These are phyloP conservation scores for Leavenworthia alabamica DNA, from an alignment of 345 rosid genomes.

Conservation along the genomic window DNA sequence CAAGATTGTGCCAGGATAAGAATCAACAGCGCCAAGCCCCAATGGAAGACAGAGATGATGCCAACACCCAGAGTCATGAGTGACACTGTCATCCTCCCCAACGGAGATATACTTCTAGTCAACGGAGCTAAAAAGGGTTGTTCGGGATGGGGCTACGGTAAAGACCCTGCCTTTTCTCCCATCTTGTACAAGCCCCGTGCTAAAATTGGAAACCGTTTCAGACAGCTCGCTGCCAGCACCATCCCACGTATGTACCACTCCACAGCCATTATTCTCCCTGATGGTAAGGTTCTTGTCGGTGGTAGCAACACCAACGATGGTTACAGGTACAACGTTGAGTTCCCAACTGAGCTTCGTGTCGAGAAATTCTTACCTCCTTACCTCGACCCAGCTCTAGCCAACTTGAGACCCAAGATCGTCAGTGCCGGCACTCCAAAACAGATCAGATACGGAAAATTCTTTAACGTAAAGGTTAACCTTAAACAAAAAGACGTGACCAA, in stretches of 20 bases:
- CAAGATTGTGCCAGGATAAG: constrained; percentile 56
- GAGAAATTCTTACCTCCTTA: constrained; percentile 78
- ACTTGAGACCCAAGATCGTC: constrained; percentile 33
- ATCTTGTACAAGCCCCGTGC: constrained; percentile 37
- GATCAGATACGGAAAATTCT: constrained; percentile 24
- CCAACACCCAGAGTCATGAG: constrained; percentile 69
- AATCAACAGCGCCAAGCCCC: constrained; percentile 39
- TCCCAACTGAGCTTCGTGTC: constrained; percentile 59
- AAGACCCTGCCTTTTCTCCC: constrained; percentile 59
- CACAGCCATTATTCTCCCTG: constrained; percentile 41
- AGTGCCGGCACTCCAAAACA: not conserved
- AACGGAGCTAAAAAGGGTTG: constrained; percentile 70
- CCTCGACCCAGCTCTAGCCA: constrained; percentile 36
- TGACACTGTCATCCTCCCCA: constrained; percentile 63
- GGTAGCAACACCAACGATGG: constrained; percentile 75
- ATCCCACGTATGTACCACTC: constrained; percentile 80
- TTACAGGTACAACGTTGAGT: constrained; percentile 43
- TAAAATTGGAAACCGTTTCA: constrained; percentile 28
- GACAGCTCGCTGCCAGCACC: constrained; percentile 27
- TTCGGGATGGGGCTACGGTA: constrained; percentile 61
- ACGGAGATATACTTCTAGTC: constrained; percentile 56
- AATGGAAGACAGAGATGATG: constrained; percentile 63
- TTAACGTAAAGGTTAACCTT: constrained; percentile 25
- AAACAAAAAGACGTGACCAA: not conserved
- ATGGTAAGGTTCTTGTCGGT: constrained; percentile 51